Evolutionary conservation across 768 basidiomycete species (phyloP).

Genomic region (Dentipellis fragilis): DNA sequence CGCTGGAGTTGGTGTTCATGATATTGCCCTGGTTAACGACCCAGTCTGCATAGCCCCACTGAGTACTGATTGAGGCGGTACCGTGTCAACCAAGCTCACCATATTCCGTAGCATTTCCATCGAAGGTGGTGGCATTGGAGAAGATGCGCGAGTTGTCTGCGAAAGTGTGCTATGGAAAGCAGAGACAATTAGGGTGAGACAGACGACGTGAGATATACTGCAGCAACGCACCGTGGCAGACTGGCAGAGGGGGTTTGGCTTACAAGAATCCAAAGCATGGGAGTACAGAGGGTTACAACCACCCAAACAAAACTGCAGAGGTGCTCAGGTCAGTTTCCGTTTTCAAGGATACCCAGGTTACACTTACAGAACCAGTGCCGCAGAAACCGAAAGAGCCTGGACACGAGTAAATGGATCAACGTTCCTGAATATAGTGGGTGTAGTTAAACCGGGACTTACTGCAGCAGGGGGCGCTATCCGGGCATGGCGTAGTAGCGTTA

Average conservation of each 20-base stretch:
- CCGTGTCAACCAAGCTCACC: constrained; percentile 27
- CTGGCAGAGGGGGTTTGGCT: constrained; percentile 63
- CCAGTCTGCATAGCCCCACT: constrained; percentile 41
- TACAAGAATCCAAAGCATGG: constrained; percentile 51
- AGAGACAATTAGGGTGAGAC: neutral
- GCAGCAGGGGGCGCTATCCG: constrained; percentile 32
- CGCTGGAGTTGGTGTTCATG: constrained; percentile 49
- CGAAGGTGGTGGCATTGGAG: constrained; percentile 52
- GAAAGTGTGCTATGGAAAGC: constrained; percentile 41
- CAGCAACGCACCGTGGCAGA: constrained; percentile 35
- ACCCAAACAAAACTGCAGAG: constrained; percentile 61
- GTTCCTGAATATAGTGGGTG: neutral
- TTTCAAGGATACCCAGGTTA: neutral
- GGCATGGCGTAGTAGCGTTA: constrained; percentile 27
- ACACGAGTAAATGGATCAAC: neutral
- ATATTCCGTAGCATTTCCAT: constrained; percentile 66
- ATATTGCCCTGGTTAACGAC: constrained; percentile 58
- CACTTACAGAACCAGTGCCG: constrained; percentile 30
- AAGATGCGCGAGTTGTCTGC: constrained; percentile 56
- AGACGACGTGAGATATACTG: neutral
- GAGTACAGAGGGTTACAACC: constrained; percentile 82
- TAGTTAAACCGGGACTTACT: constrained; percentile 21
- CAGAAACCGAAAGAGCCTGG: constrained; percentile 47
- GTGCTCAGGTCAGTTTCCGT: constrained; percentile 6
- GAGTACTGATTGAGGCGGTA: neutral